Conservation (phyloP, 31 red algal genomes). For the Asparagopsis taxiformis region DNA sequence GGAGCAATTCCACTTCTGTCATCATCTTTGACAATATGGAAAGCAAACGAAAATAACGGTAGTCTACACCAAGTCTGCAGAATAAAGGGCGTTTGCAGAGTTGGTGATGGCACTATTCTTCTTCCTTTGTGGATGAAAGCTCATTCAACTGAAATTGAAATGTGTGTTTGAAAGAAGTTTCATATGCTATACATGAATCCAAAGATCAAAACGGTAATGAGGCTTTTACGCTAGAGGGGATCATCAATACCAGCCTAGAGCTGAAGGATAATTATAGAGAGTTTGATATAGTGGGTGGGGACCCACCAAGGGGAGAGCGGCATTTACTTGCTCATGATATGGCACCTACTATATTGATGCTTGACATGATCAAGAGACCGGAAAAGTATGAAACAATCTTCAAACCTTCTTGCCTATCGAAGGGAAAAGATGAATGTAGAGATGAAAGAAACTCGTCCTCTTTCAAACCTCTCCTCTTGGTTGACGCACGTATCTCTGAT, state of each 20-base stretch:
- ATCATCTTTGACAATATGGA: slow-evolving; percentile 12
- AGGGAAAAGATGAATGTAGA: slow-evolving; percentile 8
- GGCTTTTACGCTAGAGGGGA: not conserved
- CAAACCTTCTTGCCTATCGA: slow-evolving; percentile 10
- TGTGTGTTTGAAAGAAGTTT: slow-evolving; percentile 39
- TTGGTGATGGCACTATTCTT: slow-evolving; percentile 58
- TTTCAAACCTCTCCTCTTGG: slow-evolving; percentile 42
- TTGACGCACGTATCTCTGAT: slow-evolving; percentile 50
- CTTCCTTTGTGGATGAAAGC: slow-evolving; percentile 75
- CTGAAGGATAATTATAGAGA: slow-evolving; percentile 41
- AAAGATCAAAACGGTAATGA: not conserved
- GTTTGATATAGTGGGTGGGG: slow-evolving; percentile 53
- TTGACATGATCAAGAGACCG: slow-evolving; percentile 49
- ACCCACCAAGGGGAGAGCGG: slow-evolving; percentile 50
- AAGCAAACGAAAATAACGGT: not conserved
- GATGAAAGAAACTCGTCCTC: not conserved
- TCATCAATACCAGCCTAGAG: slow-evolving; percentile 3
- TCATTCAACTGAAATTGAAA: slow-evolving; percentile 20
- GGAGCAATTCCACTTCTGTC: not conserved
- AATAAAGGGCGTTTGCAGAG: slow-evolving; percentile 48
- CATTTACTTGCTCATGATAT: slow-evolving; percentile 45
- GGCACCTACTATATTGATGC: slow-evolving; percentile 40
- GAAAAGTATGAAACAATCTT: not conserved
- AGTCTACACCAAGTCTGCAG: slow-evolving; percentile 24
- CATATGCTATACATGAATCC: slow-evolving; percentile 17